phyloP scores from a whole-genome alignment of 129 eudicot genomes.

The Centrapalus pauciflorus region DNA sequence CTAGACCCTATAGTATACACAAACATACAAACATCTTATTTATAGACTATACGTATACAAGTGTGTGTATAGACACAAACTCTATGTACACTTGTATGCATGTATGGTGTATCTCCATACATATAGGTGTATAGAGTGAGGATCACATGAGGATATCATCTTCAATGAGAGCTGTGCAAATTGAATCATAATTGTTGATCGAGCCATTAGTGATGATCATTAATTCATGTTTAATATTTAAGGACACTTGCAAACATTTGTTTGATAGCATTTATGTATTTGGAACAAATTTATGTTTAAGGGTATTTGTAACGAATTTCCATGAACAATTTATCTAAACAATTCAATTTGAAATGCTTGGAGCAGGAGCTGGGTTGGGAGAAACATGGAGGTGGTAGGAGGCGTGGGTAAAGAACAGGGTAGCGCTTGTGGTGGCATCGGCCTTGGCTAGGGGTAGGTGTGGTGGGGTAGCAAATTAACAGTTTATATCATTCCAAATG shows the following conservation, averaged over 20 bases:
- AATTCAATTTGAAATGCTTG: background rate
- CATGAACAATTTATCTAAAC: background rate
- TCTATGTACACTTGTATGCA: too few relatives aligned
- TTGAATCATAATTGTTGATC: too few relatives aligned
- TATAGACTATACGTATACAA: too few relatives aligned
- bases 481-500: background rate
- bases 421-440: background rate
- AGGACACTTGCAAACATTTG: too few relatives aligned
- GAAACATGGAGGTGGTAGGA: background rate
- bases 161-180: too few relatives aligned
- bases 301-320: background rate
- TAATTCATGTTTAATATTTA: too few relatives aligned
- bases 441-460: background rate
- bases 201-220: too few relatives aligned
- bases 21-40: too few relatives aligned
- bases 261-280: too few relatives aligned
- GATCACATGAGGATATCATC: too few relatives aligned
- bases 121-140: background rate
- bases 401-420: background rate
- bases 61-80: too few relatives aligned
- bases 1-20: background rate
- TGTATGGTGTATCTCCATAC: background rate
- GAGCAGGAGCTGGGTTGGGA: background rate
- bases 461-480: background rate
- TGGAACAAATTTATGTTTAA: too few relatives aligned